Percentiles rank a stretch among this genome's conserved stretches.
Evolutionary conservation across 768 basidiomycete species (phyloP).

Genomic region (Leccinum fibrillosum): DNA sequence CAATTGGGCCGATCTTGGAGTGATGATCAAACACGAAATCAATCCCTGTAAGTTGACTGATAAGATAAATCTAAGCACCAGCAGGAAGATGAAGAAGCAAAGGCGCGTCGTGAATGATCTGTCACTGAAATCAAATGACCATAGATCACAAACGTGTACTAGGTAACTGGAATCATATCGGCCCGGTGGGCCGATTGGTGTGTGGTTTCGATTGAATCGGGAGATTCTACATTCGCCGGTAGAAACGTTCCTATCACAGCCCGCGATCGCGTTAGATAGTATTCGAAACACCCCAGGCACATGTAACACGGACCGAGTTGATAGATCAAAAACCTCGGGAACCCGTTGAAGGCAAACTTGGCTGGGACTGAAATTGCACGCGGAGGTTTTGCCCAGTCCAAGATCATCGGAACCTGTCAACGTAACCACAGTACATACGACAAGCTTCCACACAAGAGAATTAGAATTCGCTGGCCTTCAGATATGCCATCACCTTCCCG

Average conservation of each 20-base stretch:
- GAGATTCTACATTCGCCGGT: neutral
- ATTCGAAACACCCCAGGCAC: neutral
- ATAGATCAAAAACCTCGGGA: neutral
- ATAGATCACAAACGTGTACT: neutral
- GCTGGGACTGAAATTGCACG: neutral
- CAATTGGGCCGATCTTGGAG: neutral
- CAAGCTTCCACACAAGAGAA: neutral
- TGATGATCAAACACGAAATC: neutral
- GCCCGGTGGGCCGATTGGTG: neutral
- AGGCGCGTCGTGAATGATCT: neutral
- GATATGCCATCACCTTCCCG: neutral
- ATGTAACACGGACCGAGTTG: neutral
- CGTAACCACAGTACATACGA: neutral
- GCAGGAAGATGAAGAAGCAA: neutral
- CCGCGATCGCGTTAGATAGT: neutral
- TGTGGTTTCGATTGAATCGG: neutral
- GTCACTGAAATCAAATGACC: neutral
- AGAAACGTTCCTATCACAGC: neutral
- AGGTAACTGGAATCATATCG: neutral
- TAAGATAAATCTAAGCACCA: neutral
- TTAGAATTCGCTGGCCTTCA: neutral
- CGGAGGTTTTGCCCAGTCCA: neutral
- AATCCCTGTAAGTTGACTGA: neutral
- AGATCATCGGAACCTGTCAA: neutral
- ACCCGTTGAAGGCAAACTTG: neutral